Percentiles rank a stretch among this genome's conserved stretches.
phyloP scores from a whole-genome alignment of 2,329 filamentous ascomycete species.

The Pleoardoris graminearum region DNA sequence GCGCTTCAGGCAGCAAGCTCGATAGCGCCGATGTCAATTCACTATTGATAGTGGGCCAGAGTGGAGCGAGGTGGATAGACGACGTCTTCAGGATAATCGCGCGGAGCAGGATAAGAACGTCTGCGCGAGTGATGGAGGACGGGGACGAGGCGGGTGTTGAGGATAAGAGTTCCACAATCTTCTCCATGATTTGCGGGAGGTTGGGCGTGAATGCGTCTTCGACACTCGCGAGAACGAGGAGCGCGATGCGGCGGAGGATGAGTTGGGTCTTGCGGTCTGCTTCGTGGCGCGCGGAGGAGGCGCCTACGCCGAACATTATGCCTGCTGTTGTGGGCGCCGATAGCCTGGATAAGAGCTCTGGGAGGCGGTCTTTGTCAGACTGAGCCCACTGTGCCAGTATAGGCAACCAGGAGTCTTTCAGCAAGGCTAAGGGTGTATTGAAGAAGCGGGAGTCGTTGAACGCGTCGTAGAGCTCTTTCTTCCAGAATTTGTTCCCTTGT shows the following conservation, averaged over 20 bases:
- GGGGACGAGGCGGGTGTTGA: constrained; percentile 89
- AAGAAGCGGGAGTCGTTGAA: constrained; percentile 92
- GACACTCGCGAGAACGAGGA: constrained; percentile 75
- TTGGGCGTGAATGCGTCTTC: constrained; percentile 81
- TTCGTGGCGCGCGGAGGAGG: constrained; percentile 89
- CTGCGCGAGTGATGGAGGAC: constrained; percentile 83
- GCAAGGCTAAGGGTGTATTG: constrained; percentile 65
- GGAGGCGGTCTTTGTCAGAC: constrained; percentile 84
- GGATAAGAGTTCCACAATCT: constrained; percentile 80
- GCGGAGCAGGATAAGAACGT: constrained; percentile 86
- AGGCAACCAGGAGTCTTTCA: constrained; percentile 77
- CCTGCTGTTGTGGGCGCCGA: constrained; percentile 87
- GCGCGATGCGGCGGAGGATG: constrained; percentile 79
- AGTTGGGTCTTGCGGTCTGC: constrained; percentile 92
- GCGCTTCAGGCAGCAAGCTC: constrained; percentile 70
- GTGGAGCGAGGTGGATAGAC: constrained; percentile 74
- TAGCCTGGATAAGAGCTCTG: constrained; percentile 77
- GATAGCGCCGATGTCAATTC: constrained; percentile 81
- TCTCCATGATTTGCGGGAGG: constrained; percentile 73
- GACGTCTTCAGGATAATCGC: constrained; percentile 79
- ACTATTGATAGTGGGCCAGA: constrained; percentile 89
- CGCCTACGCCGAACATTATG: constrained; percentile 98
- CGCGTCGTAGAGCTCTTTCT: constrained; percentile 86
- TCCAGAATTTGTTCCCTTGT: constrained; percentile 86
- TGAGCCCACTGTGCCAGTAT: constrained; percentile 82